Conservation (phyloP, 345 rosid genomes). For the Ceriops decandra region DNA sequence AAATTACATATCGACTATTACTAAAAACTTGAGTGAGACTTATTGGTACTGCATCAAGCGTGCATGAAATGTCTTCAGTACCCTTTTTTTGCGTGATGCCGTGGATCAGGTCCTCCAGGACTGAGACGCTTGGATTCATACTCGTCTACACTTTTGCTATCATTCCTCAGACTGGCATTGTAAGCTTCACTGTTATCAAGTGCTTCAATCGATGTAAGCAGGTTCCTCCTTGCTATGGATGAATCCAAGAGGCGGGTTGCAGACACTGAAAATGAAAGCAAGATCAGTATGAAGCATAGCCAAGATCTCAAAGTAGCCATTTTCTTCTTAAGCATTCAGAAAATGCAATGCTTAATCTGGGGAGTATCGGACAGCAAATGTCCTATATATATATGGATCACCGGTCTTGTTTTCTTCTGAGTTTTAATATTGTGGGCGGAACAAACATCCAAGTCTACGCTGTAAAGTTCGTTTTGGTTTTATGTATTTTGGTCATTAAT, state of each 20-base stretch:
- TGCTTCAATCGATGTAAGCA: constrained; percentile 13
- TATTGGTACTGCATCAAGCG: too few relatives aligned
- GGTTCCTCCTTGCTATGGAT: constrained; percentile 10
- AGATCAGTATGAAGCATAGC: constrained; percentile 16
- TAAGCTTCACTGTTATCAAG: constrained; percentile 18
- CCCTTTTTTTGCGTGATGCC: constrained; percentile 34
- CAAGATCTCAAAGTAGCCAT: constrained; percentile 17
- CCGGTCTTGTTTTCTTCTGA: background rate
- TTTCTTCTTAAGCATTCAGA: background rate
- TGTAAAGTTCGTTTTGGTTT: background rate
- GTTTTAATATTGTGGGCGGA: background rate
- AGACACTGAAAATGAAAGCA: background rate
- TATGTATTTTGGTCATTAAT: background rate
- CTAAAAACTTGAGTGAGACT: too few relatives aligned
- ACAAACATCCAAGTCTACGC: background rate
- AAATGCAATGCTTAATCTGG: background rate
- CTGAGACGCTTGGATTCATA: constrained; percentile 29
- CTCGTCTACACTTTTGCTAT: background rate
- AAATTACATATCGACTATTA: too few relatives aligned
- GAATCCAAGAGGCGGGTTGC: constrained; percentile 15
- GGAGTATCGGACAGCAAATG: background rate
- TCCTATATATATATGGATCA: constrained; percentile 7
- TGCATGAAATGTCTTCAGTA: constrained; percentile 2
- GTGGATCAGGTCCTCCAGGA: constrained; percentile 56
- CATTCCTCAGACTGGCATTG: constrained; percentile 12